These are phyloP conservation scores for sunflower (Helianthus annuus) DNA, from an alignment of 129 eudicot species.

Conservation along the genomic window HanXRQr2.0-SUNRISE NC_035442.2:180580237-180580736, in stretches of 20 bases:
- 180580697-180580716: conserved; percentile 49
- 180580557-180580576: not conserved
- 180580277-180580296: conserved; percentile 69
- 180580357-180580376: conserved; percentile 59
- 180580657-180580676: conserved; percentile 63
- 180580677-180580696: conserved; percentile 60
- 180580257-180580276: conserved; percentile 68
- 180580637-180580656: conserved; percentile 59
- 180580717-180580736: not conserved
- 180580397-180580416: conserved; percentile 63
- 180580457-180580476: conserved; percentile 58
- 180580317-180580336: conserved; percentile 63
- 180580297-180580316: conserved; percentile 65
- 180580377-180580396: conserved; percentile 49
- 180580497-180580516: conserved; percentile 65
- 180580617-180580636: conserved; percentile 65
- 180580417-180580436: conserved; percentile 59
- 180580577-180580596: not conserved
- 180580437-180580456: conserved; percentile 68
- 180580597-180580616: conserved; percentile 58
- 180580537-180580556: not conserved
- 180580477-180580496: conserved; percentile 59
- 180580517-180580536: conserved; percentile 46
- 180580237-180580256: conserved; percentile 58
- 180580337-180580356: conserved; percentile 64